Conservation (phyloP, 148 eudicot species). For the Mesembryanthemum crystallinum region DNA sequence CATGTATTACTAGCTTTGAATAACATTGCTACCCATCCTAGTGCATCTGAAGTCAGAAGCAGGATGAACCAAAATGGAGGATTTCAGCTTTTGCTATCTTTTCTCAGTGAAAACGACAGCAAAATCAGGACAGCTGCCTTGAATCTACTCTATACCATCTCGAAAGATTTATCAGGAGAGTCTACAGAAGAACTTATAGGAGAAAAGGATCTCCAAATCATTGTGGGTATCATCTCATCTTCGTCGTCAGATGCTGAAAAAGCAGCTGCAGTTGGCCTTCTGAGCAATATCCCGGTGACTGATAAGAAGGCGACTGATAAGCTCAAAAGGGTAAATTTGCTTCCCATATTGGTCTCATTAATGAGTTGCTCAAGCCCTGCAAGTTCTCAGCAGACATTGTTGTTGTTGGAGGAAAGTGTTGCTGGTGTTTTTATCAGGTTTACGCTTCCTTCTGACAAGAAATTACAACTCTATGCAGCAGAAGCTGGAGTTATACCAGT, state of each 20-base stretch:
- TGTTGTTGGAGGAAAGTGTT: constrained; percentile 48
- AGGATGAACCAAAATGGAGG: constrained; percentile 65
- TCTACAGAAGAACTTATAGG: constrained; percentile 43
- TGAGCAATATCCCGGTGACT: constrained; percentile 60
- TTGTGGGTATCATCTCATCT: constrained; percentile 49
- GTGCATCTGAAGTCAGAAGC: constrained; percentile 44
- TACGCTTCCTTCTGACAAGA: constrained; percentile 63
- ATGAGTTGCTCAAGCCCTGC: constrained; percentile 32
- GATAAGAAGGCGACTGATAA: constrained; percentile 55
- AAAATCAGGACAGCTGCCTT: constrained; percentile 52
- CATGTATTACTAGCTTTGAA: constrained; percentile 67
- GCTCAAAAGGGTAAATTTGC: constrained; percentile 51
- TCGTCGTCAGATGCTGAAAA: constrained; percentile 52
- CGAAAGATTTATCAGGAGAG: constrained; percentile 45
- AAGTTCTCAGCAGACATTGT: constrained; percentile 24
- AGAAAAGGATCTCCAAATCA: constrained; percentile 40
- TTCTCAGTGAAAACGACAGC: constrained; percentile 43
- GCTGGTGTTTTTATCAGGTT: constrained; percentile 60
- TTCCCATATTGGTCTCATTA: constrained; percentile 50
- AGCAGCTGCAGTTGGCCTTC: constrained; percentile 61
- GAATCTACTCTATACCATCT: constrained; percentile 48
- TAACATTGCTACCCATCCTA: constrained; percentile 48
- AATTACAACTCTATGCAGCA: constrained; percentile 54
- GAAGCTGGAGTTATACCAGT: constrained; percentile 55
- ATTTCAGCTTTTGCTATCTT: constrained; percentile 61